Percentiles rank a stretch among this genome's conserved stretches.
Evolutionary conservation across 192 early-diverging fungal species (phyloP).

Genomic region (Coemansia pectinata): DNA sequence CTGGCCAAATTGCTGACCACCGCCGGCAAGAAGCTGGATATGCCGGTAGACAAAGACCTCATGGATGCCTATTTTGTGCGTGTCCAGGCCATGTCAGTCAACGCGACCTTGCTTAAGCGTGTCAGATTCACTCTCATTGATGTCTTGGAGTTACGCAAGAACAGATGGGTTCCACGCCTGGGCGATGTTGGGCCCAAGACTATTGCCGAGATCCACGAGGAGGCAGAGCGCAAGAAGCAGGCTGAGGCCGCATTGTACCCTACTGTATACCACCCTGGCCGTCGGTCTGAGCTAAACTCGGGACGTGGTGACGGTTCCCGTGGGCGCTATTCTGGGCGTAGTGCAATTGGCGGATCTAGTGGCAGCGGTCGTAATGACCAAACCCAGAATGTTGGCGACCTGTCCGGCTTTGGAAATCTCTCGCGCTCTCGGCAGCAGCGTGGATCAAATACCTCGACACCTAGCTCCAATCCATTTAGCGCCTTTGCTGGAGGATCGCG

Average conservation of each 20-base stretch:
- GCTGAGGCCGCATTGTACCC: conserved; percentile 72
- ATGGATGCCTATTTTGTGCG: conserved; percentile 89
- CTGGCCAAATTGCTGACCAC: conserved; percentile 90
- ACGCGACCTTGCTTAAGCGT: conserved; percentile 72
- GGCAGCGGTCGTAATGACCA: conserved; percentile 58
- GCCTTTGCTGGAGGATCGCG: not conserved
- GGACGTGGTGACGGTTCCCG: conserved; percentile 64
- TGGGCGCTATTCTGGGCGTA: conserved; percentile 53
- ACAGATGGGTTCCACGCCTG: conserved; percentile 71
- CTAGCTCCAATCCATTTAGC: conserved; percentile 9
- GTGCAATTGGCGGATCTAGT: conserved; percentile 70
- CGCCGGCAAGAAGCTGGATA: conserved; percentile 80
- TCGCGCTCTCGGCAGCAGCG: conserved; percentile 57
- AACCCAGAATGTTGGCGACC: conserved; percentile 64
- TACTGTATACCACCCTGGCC: conserved; percentile 60
- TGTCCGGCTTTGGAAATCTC: conserved; percentile 75
- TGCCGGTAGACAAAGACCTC: conserved; percentile 45
- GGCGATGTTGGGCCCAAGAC: conserved; percentile 78
- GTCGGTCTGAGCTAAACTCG: conserved; percentile 59
- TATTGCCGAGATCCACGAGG: conserved; percentile 89
- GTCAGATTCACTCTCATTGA: conserved; percentile 92
- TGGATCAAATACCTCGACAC: conserved; percentile 6
- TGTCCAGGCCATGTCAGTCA: conserved; percentile 72
- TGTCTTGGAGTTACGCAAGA: conserved; percentile 76
- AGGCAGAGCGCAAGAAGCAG: conserved; percentile 62